Conservation (phyloP, 805 yeast genomes). For the Pichia gijzeniarum region DNA sequence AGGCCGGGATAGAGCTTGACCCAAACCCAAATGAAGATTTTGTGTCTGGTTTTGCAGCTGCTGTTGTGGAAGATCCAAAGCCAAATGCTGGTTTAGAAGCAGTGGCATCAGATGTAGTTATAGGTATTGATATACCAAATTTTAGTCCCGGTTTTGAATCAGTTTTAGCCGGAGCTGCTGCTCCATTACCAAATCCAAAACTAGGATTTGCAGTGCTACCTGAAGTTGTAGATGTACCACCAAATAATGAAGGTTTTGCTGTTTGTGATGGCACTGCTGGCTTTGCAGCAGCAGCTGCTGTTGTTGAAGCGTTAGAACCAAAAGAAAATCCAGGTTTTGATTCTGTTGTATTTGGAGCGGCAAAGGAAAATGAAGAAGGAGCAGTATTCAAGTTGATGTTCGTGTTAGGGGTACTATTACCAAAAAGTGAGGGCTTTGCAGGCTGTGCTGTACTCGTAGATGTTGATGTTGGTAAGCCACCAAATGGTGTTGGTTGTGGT, state of each 20-base stretch:
- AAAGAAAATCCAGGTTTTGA: constrained; percentile 12
- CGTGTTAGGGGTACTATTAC: background rate
- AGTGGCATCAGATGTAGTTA: background rate
- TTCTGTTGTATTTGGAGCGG: constrained; percentile 3
- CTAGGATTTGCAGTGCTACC: too few species aligned
- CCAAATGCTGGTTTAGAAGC: constrained; percentile 9
- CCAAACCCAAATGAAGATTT: too few species aligned
- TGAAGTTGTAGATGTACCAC: constrained; percentile 7
- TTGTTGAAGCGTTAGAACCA: constrained; percentile 11
- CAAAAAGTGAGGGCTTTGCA: constrained; percentile 6
- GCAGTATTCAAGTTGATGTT: background rate
- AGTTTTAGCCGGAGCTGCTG: background rate
- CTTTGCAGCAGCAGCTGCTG: background rate
- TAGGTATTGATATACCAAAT: background rate
- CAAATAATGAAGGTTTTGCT: constrained; percentile 5
- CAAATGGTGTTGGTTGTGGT: background rate
- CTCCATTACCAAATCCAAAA: too few species aligned
- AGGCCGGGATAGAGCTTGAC: background rate
- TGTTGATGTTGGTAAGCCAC: background rate
- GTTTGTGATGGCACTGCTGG: constrained; percentile 9
- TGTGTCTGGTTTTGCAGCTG: constrained; percentile 2
- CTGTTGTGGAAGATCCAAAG: constrained; percentile 4
- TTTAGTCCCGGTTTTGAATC: too few species aligned
- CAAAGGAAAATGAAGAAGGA: constrained; percentile 3
- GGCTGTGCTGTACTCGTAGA: background rate